These are phyloP conservation scores for Aureobasidium sp. DNA, from an alignment of 2,329 filamentous ascomycete species.

Conservation along the genomic window DNA sequence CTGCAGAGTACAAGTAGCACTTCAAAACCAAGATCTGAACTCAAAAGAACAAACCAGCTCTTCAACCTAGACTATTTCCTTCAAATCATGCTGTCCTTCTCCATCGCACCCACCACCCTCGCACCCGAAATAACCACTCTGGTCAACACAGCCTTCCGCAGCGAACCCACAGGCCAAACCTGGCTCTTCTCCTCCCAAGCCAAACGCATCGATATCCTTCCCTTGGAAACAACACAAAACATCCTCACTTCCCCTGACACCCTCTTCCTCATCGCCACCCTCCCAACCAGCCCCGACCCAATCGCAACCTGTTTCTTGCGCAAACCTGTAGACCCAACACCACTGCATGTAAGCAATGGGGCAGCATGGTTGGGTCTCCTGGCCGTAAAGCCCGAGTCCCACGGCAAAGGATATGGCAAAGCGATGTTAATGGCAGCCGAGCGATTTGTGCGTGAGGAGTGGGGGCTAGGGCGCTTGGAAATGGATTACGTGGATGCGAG, in stretches of 20 bases:
- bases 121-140: not conserved
- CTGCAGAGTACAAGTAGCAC: too few species aligned
- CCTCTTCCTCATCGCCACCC: not conserved
- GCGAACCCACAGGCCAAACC: not conserved
- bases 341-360: not conserved
- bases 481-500: not conserved
- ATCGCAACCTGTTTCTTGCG: not conserved
- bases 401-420: not conserved
- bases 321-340: not conserved
- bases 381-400: not conserved
- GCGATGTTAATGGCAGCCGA: not conserved
- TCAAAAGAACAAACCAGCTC: too few species aligned
- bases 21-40: too few species aligned
- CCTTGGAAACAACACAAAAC: not conserved
- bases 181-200: not conserved
- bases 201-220: not conserved
- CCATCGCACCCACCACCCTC: not conserved
- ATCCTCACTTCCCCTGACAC: not conserved
- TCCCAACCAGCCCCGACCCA: fast-evolving
- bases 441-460: not conserved
- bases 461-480: not conserved
- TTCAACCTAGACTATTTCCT: too few species aligned
- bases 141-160: not conserved
- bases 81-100: not conserved
- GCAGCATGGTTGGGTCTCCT: not conserved